Base-by-base conservation (phyloP, 352 stramenopile genomes). In the Salisapilia sapeloensis region DNA sequence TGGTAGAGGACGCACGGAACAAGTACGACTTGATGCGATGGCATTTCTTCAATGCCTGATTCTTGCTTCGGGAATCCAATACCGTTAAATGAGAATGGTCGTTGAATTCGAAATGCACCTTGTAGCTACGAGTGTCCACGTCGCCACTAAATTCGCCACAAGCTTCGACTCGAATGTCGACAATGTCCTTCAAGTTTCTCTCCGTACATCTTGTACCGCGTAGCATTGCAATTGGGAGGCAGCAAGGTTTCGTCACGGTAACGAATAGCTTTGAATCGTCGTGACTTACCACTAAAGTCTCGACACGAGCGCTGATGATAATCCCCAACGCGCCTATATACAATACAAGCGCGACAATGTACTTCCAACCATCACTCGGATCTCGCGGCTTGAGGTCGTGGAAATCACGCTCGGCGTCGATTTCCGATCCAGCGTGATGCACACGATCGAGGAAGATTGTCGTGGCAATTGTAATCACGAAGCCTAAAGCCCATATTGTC, bases 71-170 rank as follows among this genome's bases (percentile, higher is more conserved):
- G 11, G 46, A 49, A 28, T 82, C 65, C 19, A 82, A 48, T 7
- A 53, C 58, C 25, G 54, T 56, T 3, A 62, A 50, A 33, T 77
- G 53, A 4, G 45, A 46, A 12, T 58, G 62, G 29, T 82, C 60
- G 34, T 71, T 48, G 40, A 82, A 82, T 26, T 82, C 65, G 36
- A 82, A 79, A 36, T 77, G 55, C 12, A 82, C 50, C 34, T 79
- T 74, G 45, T 78, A 82, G 31, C 40, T 56, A 6, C 65, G 56
- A 29, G 65, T 82, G 50, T 79, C 62, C 16, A 78, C 48, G 12
- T 82, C 65, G 8, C 62, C 60, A 16, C 55, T 79, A 40, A 77
- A 61, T 38, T 82, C 65, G 11, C 65, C 65, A 9, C 49, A 51
- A 24, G 60, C 50, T 29, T 82, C 65, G 19, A 79, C 58, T 24